Conservation (phyloP, 768 basidiomycete species). For the Lentinula lateritia region DNA sequence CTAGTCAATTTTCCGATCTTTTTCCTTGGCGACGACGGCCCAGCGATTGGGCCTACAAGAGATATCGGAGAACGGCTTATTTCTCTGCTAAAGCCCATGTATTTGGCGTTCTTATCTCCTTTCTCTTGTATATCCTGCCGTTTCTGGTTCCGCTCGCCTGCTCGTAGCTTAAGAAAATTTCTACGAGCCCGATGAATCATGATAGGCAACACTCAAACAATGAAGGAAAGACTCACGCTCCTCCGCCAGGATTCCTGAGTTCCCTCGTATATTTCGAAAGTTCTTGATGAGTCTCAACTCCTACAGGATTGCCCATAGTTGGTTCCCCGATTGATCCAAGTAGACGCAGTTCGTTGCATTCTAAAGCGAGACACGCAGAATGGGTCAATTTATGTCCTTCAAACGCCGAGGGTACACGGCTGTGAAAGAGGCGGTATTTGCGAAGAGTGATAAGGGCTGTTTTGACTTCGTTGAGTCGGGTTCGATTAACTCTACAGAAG, state of each 20-base stretch:
- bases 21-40: neutral
- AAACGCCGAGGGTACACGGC: neutral
- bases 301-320: neutral
- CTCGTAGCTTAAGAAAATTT: conserved; percentile 1
- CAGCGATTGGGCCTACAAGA: neutral
- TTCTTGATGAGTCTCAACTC: neutral
- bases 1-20: neutral
- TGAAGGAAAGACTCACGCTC: neutral
- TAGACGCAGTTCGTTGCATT: neutral
- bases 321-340: conserved; percentile 2
- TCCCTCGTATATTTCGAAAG: neutral
- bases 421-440: neutral
- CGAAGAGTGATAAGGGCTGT: conserved; percentile 1
- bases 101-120: neutral
- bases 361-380: neutral
- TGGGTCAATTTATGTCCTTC: neutral
- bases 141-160: neutral
- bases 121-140: neutral
- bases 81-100: neutral
- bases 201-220: neutral
- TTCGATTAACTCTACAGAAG: neutral
- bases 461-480: neutral
- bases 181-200: neutral
- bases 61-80: neutral
- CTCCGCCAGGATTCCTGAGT: neutral